phyloP scores from a whole-genome alignment of 306 rosid genomes.

The Pueraria montana region DNA sequence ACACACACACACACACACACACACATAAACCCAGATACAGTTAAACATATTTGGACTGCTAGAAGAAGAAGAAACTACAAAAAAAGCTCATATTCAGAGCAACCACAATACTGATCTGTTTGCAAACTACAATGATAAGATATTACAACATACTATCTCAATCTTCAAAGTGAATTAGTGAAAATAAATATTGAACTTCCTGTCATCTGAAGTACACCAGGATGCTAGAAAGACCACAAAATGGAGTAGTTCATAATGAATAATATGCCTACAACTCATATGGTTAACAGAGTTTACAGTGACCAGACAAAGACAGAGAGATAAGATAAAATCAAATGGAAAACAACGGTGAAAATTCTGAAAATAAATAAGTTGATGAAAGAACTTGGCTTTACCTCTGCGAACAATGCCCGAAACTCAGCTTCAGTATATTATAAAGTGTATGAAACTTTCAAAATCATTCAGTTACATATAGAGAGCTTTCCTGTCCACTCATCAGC shows the following conservation, averaged over 20 bases:
- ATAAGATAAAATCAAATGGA: background rate
- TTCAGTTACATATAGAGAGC: constrained; percentile 81
- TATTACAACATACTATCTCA: constrained; percentile 5
- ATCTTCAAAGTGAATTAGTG: constrained; percentile 14
- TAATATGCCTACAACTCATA: background rate
- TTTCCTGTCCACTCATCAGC: constrained; percentile 78
- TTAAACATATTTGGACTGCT: constrained; percentile 16
- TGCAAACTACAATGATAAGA: constrained; percentile 4
- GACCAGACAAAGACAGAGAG: constrained; percentile 32
- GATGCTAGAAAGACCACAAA: constrained; percentile 4
- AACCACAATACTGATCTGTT: constrained; percentile 30
- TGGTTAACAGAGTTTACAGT: constrained; percentile 24
- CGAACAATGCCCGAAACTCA: constrained; percentile 48
- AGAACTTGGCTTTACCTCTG: constrained; percentile 59
- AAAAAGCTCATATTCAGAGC: constrained; percentile 1
- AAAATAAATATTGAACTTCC: constrained; percentile 33
- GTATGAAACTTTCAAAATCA: constrained; percentile 45
- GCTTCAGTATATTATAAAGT: constrained; percentile 55
- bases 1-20: constrained; percentile 27
- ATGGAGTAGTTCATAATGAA: constrained; percentile 28
- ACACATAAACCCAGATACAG: background rate
- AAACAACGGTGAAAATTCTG: background rate
- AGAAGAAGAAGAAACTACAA: constrained; percentile 22
- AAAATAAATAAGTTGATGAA: constrained; percentile 4
- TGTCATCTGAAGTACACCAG: constrained; percentile 3